Percentiles rank a stretch among this genome's conserved stretches.
Evolutionary conservation across 2,329 filamentous ascomycete species (phyloP).

Genomic region (Drechslerella stenobrocha): DNA sequence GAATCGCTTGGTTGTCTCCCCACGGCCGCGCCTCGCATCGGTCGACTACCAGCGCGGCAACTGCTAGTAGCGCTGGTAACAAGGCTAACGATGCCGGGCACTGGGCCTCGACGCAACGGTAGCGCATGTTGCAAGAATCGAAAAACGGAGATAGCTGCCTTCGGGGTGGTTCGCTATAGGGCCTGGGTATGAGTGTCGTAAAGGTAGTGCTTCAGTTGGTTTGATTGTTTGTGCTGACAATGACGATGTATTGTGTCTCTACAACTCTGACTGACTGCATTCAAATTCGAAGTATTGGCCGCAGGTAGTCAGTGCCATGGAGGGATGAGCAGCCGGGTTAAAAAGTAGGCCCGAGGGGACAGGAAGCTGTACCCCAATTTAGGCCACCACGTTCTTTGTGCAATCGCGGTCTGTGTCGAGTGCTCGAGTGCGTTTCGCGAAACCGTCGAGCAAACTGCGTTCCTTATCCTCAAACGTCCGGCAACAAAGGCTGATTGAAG

Average conservation of each 20-base stretch:
- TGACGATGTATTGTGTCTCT: neutral
- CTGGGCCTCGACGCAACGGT: neutral
- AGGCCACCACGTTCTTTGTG: neutral
- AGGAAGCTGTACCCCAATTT: neutral
- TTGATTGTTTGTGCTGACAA: neutral
- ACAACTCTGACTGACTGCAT: neutral
- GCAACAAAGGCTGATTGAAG: neutral
- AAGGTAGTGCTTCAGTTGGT: neutral
- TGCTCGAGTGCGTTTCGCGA: conserved; percentile 2
- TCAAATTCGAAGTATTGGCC: neutral
- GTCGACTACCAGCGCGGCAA: conserved; percentile 26
- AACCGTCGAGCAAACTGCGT: neutral
- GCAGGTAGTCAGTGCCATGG: conserved; percentile 2
- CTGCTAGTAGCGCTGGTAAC: conserved; percentile 17
- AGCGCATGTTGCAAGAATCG: neutral
- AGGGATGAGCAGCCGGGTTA: neutral
- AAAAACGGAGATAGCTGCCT: neutral
- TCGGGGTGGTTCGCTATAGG: no score
- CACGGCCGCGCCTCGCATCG: conserved; percentile 45
- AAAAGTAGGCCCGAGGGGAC: neutral
- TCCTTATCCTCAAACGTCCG: no score
- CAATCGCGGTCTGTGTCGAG: conserved; percentile 2
- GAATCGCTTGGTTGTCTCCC: conserved; percentile 23
- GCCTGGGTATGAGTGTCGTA: no score
- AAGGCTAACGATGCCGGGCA: conserved; percentile 18